phyloP scores from a whole-genome alignment of 164 flowering plant genomes.

The Buxus sempervirens region DNA sequence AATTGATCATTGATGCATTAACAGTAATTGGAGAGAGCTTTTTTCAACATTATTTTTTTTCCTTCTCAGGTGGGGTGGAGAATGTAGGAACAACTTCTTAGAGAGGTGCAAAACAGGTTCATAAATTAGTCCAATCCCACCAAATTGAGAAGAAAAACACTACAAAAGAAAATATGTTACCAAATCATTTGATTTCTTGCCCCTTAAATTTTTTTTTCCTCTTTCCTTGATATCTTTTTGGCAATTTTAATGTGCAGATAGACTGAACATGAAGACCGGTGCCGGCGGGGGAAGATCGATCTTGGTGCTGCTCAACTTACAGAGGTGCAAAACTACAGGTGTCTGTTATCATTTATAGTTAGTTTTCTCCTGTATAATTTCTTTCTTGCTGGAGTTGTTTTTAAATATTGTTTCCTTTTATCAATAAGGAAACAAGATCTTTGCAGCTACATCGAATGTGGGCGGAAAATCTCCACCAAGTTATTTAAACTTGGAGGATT shows the following conservation, averaged over 20 bases:
- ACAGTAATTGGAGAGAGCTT: too few relatives aligned
- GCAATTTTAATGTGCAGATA: background rate
- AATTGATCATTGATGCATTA: too few relatives aligned
- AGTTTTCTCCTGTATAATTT: background rate
- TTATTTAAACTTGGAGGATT: background rate
- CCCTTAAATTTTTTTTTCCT: background rate
- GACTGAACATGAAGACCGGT: background rate
- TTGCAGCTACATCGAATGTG: background rate
- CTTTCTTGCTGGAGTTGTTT: background rate
- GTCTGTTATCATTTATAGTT: too few relatives aligned
- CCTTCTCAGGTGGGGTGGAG: too few relatives aligned
- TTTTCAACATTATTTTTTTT: too few relatives aligned
- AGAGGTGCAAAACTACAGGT: background rate
- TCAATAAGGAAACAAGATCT: background rate
- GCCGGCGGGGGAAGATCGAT: background rate
- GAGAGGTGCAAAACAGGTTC: too few relatives aligned
- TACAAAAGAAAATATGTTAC: too few relatives aligned
- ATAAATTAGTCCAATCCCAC: too few relatives aligned
- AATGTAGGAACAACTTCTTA: too few relatives aligned
- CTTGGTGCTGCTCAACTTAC: background rate
- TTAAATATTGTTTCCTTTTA: too few relatives aligned
- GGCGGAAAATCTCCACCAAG: background rate
- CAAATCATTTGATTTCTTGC: too few relatives aligned
- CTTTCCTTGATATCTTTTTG: background rate
- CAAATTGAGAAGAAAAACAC: too few relatives aligned